These are phyloP conservation scores for Ceratocystiopsis sp. DNA, from an alignment of 2,329 filamentous ascomycete genomes.

Conservation along the genomic window DNA sequence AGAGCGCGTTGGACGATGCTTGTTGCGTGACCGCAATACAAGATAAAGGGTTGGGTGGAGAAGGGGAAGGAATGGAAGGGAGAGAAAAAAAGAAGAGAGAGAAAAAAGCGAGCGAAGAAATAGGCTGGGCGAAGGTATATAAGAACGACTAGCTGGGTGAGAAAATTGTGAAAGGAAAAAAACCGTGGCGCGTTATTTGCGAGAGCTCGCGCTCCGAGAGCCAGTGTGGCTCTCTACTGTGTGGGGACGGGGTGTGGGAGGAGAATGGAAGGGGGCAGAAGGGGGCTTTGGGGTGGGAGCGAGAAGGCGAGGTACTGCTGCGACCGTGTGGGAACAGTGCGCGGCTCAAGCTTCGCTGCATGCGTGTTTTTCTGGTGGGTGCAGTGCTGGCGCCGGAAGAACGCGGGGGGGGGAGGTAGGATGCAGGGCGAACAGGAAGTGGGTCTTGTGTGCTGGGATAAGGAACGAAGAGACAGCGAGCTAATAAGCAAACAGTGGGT, in stretches of 20 bases:
- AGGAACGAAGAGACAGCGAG: constrained; percentile 1
- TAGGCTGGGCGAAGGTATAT: constrained; percentile 1
- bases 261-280: background rate
- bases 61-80: background rate
- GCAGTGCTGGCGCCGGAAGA: constrained; percentile 6
- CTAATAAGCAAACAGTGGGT: constrained; percentile 9
- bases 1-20: too few species aligned
- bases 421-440: background rate
- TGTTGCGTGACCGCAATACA: too few species aligned
- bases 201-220: constrained; percentile 7
- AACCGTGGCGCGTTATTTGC: constrained; percentile 5
- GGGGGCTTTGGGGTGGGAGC: background rate
- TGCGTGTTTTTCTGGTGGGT: background rate
- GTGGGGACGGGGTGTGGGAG: constrained; percentile 3
- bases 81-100: background rate
- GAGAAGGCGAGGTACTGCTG: too few species aligned
- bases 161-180: background rate
- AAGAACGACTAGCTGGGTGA: constrained; percentile 1
- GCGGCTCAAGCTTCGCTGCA: background rate
- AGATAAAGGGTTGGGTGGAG: background rate
- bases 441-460: background rate
- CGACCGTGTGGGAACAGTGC: too few species aligned
- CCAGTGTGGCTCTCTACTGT: constrained; percentile 2
- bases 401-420: constrained; percentile 5
- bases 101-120: background rate